Percentiles rank a stretch among this genome's conserved stretches.
These are phyloP conservation scores for Kluyveromyces starmeri DNA, from an alignment of 805 yeast genomes.

Conservation along the genomic window DNA sequence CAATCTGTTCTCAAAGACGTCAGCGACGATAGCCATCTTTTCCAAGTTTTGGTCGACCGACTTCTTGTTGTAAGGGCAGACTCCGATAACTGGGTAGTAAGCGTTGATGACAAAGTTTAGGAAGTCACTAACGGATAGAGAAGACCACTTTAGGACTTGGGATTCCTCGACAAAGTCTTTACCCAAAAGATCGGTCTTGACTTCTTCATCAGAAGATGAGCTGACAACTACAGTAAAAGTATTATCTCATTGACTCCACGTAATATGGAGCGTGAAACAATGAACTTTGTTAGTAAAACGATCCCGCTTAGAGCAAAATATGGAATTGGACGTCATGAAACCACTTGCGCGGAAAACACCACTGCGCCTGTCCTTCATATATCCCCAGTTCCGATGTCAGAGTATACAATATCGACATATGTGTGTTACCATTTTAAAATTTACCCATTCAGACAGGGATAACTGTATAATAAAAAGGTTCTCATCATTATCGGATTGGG, in stretches of 20 bases:
- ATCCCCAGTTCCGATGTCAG: constrained; percentile 15
- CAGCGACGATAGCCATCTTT: constrained; percentile 32
- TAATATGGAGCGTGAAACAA: too few relatives aligned
- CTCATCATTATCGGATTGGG: constrained; percentile 23
- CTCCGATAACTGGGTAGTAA: constrained; percentile 53
- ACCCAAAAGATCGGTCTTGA: constrained; percentile 44
- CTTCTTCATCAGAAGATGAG: constrained; percentile 30
- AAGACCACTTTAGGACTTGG: constrained; percentile 62
- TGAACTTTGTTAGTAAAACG: too few relatives aligned
- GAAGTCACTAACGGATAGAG: constrained; percentile 64
- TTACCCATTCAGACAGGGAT: constrained; percentile 34
- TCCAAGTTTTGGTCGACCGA: constrained; percentile 39
- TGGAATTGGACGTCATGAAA: too few relatives aligned
- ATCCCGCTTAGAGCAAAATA: too few relatives aligned
- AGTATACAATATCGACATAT: constrained; percentile 26
- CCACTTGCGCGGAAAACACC: too few relatives aligned
- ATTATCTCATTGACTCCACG: too few relatives aligned
- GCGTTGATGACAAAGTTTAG: constrained; percentile 37
- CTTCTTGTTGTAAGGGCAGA: constrained; percentile 72
- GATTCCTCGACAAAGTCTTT: constrained; percentile 52
- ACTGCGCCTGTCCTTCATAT: background rate
- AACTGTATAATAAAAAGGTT: constrained; percentile 27
- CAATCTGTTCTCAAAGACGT: constrained; percentile 48
- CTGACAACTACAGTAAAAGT: constrained; percentile 26
- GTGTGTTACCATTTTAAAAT: constrained; percentile 19